Evolutionary conservation across 768 basidiomycete species (phyloP).

Genomic region (Leucosporidium yakuticum): DNA sequence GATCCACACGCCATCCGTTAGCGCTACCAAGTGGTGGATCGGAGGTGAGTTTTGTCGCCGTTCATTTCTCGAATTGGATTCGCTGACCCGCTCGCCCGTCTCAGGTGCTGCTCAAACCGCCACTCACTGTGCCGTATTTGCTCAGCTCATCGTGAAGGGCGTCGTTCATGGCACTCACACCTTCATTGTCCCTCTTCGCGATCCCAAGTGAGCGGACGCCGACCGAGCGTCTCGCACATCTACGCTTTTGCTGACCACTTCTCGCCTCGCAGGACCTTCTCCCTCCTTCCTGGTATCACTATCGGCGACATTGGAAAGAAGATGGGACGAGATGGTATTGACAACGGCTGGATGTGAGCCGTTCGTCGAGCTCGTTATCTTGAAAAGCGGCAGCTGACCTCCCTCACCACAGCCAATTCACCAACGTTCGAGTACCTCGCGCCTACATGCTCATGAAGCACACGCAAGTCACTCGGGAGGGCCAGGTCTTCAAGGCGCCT

Average conservation of each 20-base stretch:
- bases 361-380: too few relatives aligned
- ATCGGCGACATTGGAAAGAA: constrained; percentile 50
- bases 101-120: constrained; percentile 46
- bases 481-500: constrained; percentile 46
- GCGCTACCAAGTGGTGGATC: constrained; percentile 51
- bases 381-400: background rate
- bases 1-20: constrained; percentile 47
- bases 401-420: constrained; percentile 40
- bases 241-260: background rate
- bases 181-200: constrained; percentile 47
- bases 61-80: background rate
- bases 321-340: constrained; percentile 49
- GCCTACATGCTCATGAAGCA: constrained; percentile 50
- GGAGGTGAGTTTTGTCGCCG: constrained; percentile 39
- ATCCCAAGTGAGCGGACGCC: constrained; percentile 34
- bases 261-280: constrained; percentile 41
- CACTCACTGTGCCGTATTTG: constrained; percentile 48
- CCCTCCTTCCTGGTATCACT: constrained; percentile 45
- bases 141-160: constrained; percentile 47
- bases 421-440: constrained; percentile 47
- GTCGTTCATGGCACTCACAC: constrained; percentile 48
- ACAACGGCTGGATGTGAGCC: constrained; percentile 39
- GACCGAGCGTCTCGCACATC: background rate
- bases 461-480: constrained; percentile 45
- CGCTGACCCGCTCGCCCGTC: background rate